These are phyloP conservation scores for Oehlia diaphana DNA, from an alignment of 192 early-diverging fungal species.

Conservation along the genomic window DNA sequence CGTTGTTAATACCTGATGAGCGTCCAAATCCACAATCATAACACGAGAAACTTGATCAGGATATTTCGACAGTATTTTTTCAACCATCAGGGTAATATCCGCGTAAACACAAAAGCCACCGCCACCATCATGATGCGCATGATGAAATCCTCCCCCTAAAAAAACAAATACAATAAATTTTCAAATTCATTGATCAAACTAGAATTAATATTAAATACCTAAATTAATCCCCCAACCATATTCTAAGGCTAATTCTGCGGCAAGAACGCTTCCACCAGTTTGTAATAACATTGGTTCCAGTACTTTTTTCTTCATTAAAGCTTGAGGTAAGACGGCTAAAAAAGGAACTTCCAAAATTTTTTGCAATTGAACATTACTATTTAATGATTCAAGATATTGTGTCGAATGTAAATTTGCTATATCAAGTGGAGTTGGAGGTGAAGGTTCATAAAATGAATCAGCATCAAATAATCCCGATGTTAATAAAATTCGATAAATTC, in stretches of 20 bases:
- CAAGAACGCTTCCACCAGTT: slow-evolving; percentile 27
- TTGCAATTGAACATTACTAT: slow-evolving; percentile 4
- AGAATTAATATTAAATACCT: background rate
- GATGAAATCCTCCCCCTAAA: slow-evolving; percentile 28
- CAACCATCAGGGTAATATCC: slow-evolving; percentile 26
- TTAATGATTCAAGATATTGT: slow-evolving; percentile 27
- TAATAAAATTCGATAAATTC: slow-evolving; percentile 13
- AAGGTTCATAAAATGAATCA: slow-evolving; percentile 20
- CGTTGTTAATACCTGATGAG: slow-evolving; percentile 22
- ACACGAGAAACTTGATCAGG: slow-evolving; percentile 17
- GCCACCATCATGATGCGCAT: slow-evolving; percentile 26
- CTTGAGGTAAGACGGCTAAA: slow-evolving; percentile 20
- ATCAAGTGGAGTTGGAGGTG: slow-evolving; percentile 14
- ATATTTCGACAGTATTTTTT: background rate
- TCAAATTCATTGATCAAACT: background rate
- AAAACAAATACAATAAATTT: background rate
- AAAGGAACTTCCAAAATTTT: slow-evolving; percentile 27
- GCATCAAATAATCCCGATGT: background rate
- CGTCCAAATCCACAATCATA: slow-evolving; percentile 33
- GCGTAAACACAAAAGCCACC: slow-evolving; percentile 33
- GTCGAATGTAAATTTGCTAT: slow-evolving; percentile 15
- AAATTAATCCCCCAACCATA: slow-evolving; percentile 33
- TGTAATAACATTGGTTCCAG: slow-evolving; percentile 29
- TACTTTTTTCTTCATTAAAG: slow-evolving; percentile 23
- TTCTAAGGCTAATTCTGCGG: slow-evolving; percentile 29